Conservation (phyloP, 306 rosid genomes). For the Lathyrus oleraceus region DNA sequence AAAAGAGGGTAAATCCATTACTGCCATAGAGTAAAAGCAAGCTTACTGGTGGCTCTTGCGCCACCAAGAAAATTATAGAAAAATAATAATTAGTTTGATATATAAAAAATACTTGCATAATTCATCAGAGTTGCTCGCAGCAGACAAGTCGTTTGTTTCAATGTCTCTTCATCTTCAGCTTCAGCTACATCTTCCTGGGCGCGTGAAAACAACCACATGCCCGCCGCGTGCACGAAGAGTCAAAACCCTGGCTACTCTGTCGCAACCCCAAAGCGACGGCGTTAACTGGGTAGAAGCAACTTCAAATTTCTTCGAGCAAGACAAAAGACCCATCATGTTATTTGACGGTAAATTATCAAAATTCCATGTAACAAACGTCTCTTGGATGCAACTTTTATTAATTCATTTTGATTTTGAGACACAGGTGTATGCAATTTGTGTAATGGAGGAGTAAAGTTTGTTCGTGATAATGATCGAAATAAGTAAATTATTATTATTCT, state of each 20-base stretch:
- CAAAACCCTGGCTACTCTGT: constrained; percentile 48
- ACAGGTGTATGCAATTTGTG: constrained; percentile 91
- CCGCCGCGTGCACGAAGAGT: constrained; percentile 38
- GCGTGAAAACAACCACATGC: constrained; percentile 28
- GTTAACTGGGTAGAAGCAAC: constrained; percentile 73
- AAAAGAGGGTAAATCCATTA: no score
- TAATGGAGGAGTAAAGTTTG: constrained; percentile 91
- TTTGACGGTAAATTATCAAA: constrained; percentile 61
- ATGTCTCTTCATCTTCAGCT: constrained; percentile 66
- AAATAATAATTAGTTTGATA: no score
- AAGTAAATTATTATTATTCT: constrained; percentile 41
- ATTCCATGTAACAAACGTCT: not conserved
- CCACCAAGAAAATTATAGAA: not conserved
- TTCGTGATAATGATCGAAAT: constrained; percentile 74
- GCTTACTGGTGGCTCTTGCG: no score
- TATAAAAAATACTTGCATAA: not conserved
- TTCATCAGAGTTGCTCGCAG: not conserved
- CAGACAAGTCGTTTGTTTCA: not conserved
- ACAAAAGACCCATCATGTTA: constrained; percentile 86
- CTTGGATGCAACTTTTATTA: not conserved
- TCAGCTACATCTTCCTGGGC: constrained; percentile 45
- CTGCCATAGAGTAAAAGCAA: no score
- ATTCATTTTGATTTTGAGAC: constrained; percentile 21
- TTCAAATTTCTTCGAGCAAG: constrained; percentile 68
- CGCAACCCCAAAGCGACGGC: constrained; percentile 44